phyloP scores from a whole-genome alignment of 805 yeast genomes.

The Candida berthetii region DNA sequence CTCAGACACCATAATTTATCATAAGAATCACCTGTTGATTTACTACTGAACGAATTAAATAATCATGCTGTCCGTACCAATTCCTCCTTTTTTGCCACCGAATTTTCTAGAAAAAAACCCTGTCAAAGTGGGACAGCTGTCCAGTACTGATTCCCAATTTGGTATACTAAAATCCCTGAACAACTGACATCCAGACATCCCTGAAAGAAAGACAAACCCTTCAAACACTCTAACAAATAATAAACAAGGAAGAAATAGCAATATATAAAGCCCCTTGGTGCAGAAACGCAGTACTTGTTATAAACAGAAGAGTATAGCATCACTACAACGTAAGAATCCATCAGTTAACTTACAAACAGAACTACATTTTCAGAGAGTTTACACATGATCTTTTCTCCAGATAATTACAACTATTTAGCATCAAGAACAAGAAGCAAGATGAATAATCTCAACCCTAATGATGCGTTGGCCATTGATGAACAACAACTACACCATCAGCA shows the following conservation, averaged over 20 bases:
- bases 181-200: not conserved
- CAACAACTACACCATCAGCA: not conserved
- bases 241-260: not conserved
- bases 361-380: not conserved
- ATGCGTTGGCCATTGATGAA: not conserved
- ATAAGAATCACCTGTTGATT: too few relatives aligned
- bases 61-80: too few relatives aligned
- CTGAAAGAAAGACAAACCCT: not conserved
- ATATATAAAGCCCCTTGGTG: not conserved
- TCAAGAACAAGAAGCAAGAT: not conserved
- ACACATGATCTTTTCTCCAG: not conserved
- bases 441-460: not conserved
- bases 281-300: not conserved
- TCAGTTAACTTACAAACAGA: not conserved
- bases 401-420: not conserved
- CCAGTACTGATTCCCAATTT: too few relatives aligned
- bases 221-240: too few relatives aligned
- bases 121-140: not conserved
- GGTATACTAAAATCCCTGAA: not conserved
- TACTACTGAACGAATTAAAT: too few relatives aligned
- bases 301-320: too few relatives aligned
- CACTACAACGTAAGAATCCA: not conserved
- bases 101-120: not conserved
- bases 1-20: too few relatives aligned
- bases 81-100: not conserved